A percentile compares a stretch with the other conserved stretches of the same genome.
These are phyloP conservation scores for Crithidia sp. DNA, from an alignment of 208 protist species.

Conservation along the genomic window DNA sequence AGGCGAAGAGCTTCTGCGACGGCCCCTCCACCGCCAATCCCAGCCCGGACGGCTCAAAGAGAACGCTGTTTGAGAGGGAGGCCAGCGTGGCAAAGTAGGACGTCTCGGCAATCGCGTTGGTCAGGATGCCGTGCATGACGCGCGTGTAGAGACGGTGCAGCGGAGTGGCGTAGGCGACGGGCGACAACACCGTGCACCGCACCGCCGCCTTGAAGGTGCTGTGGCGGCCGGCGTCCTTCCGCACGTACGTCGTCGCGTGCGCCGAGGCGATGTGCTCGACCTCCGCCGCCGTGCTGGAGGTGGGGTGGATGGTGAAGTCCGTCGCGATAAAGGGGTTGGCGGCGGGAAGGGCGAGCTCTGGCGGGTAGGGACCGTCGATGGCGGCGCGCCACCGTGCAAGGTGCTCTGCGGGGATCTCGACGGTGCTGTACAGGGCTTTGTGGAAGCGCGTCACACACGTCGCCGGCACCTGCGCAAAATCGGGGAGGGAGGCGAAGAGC, in stretches of 20 bases:
- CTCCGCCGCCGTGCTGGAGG: not conserved
- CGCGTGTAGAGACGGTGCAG: slow-evolving; percentile 60
- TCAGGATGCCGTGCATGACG: slow-evolving; percentile 61
- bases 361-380: slow-evolving; percentile 25
- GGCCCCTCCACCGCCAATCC: slow-evolving; percentile 58
- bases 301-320: slow-evolving; percentile 61
- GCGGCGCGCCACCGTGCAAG: slow-evolving; percentile 46
- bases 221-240: slow-evolving; percentile 46
- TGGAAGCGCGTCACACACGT: slow-evolving; percentile 50
- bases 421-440: slow-evolving; percentile 24
- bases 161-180: slow-evolving; percentile 49
- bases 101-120: slow-evolving; percentile 50
- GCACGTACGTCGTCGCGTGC: slow-evolving; percentile 56
- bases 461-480: slow-evolving; percentile 49
- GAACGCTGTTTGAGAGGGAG: slow-evolving; percentile 53
- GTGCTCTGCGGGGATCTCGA: slow-evolving; percentile 46
- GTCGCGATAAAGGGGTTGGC: slow-evolving; percentile 76
- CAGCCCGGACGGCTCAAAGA: slow-evolving; percentile 34
- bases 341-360: slow-evolving; percentile 42
- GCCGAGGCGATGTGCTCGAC: slow-evolving; percentile 32
- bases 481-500: slow-evolving; percentile 59
- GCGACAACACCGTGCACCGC: slow-evolving; percentile 48
- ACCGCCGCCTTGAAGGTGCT: slow-evolving; percentile 70
- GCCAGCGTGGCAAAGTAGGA: slow-evolving; percentile 75
- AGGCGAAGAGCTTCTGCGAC: slow-evolving; percentile 48